Conservation (phyloP, 73 alveolate species). For the Symbiodinium natans region DNA sequence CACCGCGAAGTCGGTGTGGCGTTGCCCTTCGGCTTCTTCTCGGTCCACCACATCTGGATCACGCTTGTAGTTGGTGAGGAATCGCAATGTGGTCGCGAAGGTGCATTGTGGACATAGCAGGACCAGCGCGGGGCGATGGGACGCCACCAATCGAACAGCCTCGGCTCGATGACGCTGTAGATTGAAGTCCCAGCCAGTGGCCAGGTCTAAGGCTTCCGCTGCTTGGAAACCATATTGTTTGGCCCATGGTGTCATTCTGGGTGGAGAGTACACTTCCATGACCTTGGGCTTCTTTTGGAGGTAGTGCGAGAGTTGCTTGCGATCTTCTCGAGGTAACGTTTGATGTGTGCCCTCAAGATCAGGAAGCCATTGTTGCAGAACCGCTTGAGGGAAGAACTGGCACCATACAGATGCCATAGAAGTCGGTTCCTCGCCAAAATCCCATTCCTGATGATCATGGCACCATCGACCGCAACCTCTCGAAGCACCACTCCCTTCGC, state of each 20-base stretch:
- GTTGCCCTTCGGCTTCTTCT: no score
- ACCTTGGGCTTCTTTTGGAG: no score
- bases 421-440: no score
- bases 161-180: not conserved
- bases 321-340: not conserved
- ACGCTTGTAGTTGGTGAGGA: not conserved
- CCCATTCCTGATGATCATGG: no score
- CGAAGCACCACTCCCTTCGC: not conserved
- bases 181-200: not conserved
- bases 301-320: not conserved
- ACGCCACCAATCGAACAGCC: not conserved
- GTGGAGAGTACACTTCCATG: no score
- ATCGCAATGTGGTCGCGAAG: not conserved
- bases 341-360: not conserved
- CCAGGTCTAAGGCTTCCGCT: not conserved
- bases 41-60: no score
- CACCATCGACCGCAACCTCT: no score
- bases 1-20: not conserved
- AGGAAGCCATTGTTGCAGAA: not conserved
- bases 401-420: no score
- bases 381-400: no score
- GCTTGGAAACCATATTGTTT: not conserved
- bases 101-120: not conserved
- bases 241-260: not conserved
- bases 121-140: not conserved